Percentiles rank a stretch among this genome's conserved stretches.
These are phyloP conservation scores for Marchantia polymorpha DNA, from an alignment of 225 moss, liverwort and hornwort species.

Conservation along the genomic window DNA sequence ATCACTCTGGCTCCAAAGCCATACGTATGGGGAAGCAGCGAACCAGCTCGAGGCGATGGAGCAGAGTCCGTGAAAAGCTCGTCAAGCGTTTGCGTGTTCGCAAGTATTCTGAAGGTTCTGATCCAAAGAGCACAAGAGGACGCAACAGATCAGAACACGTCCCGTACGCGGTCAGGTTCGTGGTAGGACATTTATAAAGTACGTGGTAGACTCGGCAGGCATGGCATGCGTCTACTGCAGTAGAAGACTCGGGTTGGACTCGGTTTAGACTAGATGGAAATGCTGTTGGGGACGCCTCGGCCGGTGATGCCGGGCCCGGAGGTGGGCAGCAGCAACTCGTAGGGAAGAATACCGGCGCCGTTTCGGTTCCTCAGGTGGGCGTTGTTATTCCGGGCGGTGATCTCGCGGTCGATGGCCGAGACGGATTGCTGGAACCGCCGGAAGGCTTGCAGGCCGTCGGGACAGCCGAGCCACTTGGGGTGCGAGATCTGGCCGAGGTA, in stretches of 20 bases:
- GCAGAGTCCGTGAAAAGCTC: not conserved
- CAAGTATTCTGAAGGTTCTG: not conserved
- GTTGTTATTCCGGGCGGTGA: conserved; percentile 50
- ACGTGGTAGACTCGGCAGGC: not conserved
- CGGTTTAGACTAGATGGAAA: conserved; percentile 53
- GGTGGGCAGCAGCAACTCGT: conserved; percentile 57
- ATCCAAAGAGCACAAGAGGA: not conserved
- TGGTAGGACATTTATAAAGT: too few species aligned
- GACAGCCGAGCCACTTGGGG: conserved; percentile 55
- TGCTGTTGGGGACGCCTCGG: conserved; percentile 78
- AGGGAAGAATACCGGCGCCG: conserved; percentile 77
- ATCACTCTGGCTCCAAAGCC: too few species aligned
- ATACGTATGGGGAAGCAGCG: too few species aligned
- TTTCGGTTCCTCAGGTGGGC: conserved; percentile 47
- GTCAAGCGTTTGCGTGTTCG: not conserved
- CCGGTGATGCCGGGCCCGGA: conserved; percentile 76
- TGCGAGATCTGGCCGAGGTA: conserved; percentile 62
- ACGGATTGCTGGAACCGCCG: conserved; percentile 42
- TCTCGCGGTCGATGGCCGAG: conserved; percentile 35
- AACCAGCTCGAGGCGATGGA: too few species aligned
- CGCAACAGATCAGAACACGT: not conserved
- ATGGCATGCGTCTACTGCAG: not conserved
- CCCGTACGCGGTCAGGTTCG: not conserved
- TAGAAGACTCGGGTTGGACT: not conserved
- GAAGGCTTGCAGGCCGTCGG: conserved; percentile 34